These are phyloP conservation scores for Takakia lepidozioides DNA, from an alignment of 225 moss, liverwort and hornwort species.

Conservation along the genomic window DNA sequence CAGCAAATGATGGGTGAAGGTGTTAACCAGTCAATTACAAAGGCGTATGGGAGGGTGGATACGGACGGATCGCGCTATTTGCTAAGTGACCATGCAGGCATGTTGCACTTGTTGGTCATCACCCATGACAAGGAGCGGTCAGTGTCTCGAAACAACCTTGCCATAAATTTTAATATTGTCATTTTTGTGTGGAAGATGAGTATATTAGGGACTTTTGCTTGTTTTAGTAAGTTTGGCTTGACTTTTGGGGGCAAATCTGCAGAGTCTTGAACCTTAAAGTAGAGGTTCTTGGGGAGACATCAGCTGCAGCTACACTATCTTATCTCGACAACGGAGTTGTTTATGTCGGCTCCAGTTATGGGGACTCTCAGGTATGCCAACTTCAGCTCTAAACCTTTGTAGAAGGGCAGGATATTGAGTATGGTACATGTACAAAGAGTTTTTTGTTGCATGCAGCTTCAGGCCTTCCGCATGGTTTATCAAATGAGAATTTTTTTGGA, in stretches of 20 bases:
- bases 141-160: too few species aligned
- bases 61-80: constrained; percentile 90
- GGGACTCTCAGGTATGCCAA: constrained; percentile 90
- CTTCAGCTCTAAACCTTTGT: too few species aligned
- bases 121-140: constrained; percentile 94
- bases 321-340: constrained; percentile 96
- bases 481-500: too few species aligned
- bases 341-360: constrained; percentile 92
- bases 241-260: constrained; percentile 7
- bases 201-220: too few species aligned
- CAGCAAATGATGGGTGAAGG: constrained; percentile 15
- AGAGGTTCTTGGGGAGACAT: constrained; percentile 93
- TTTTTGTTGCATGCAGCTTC: too few species aligned
- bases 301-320: constrained; percentile 87
- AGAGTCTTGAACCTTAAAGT: constrained; percentile 85
- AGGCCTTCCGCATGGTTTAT: too few species aligned
- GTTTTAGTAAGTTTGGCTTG: not conserved
- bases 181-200: too few species aligned
- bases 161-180: too few species aligned
- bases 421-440: too few species aligned
- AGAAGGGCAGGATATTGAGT: too few species aligned
- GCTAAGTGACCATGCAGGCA: constrained; percentile 93
- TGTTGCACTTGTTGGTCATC: constrained; percentile 92
- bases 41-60: constrained; percentile 97
- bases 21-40: constrained; percentile 85